Evolutionary conservation across 495 filamentous ascomycete genomes (phyloP), one percentile per base, ranked within the genome.

Genomic region (Letharia columbiana): DNA sequence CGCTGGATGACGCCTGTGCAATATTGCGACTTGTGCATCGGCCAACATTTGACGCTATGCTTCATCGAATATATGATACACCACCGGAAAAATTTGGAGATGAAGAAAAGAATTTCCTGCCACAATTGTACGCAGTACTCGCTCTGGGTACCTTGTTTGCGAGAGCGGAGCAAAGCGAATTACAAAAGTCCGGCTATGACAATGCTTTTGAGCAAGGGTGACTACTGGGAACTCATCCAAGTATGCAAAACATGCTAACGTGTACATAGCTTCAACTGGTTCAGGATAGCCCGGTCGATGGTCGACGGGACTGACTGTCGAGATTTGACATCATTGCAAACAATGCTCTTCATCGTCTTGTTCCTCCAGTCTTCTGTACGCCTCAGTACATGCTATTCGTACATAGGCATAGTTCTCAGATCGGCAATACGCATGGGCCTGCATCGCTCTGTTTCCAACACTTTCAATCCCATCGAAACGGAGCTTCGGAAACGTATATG

Each of bases 331-430:
- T 91, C 91, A 4, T 80, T 98, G 20, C 92, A 98, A 73, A 88
- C 89, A 1, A 84, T 97, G 39, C 79, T 96, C 37, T 95, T 91
- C 78, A 95, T 96, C 89, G 89, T 96, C 52, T 77, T 96, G 2
- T 98, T 96, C 73, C 80, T 98, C 1, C 93, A 98, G 66, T 90
- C 89, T 1, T 91, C 94, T 20, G 90, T 92, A 10, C 92, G 94
- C 71, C 79, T 97, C 62, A 93, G 90, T 70, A 94, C 89, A 31
- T 98, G 93, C 74, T 97, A 96, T 74, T 89, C 92, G 0, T 96
- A 94, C 75, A 83, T 98, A 60, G 93, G 92, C 31, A 91, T 97
- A 67, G 92, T 91, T 18, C 79, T 96, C 35, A 87, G 91, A 49
- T 93, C 92, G 11, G 86, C 91, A 23, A 74, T 96, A 11, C 86